phyloP scores from a whole-genome alignment of 1,284 basidiomycete genomes.

The Megacollybia platyphylla region DNA sequence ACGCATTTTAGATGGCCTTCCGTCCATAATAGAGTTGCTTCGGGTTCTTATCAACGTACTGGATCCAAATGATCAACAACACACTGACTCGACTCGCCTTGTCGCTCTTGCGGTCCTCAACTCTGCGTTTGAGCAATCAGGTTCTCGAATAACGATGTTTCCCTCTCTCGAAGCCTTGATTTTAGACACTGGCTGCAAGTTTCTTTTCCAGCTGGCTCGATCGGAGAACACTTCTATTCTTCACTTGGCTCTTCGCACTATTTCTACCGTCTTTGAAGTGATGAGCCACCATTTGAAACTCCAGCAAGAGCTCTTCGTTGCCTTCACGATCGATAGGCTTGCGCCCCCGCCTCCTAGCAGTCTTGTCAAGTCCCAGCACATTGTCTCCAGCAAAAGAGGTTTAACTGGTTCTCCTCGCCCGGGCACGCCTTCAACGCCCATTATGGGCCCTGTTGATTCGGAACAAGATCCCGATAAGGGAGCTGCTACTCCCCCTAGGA shows the following conservation, averaged over 20 bases:
- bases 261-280: constrained; percentile 81
- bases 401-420: constrained; percentile 38
- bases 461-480: constrained; percentile 37
- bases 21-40: constrained; percentile 87
- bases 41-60: constrained; percentile 92
- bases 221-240: constrained; percentile 80
- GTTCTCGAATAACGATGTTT: constrained; percentile 62
- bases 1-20: constrained; percentile 61
- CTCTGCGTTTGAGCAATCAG: constrained; percentile 81
- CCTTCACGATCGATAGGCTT: constrained; percentile 87
- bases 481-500: constrained; percentile 38
- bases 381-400: constrained; percentile 14
- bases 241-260: constrained; percentile 72
- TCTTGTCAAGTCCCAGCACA: constrained; percentile 11
- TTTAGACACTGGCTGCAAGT: constrained; percentile 88
- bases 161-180: constrained; percentile 65
- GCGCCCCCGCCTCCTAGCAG: constrained; percentile 35
- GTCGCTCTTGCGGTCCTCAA: constrained; percentile 85
- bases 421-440: constrained; percentile 40
- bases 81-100: constrained; percentile 92
- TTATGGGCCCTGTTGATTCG: constrained; percentile 26
- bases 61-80: constrained; percentile 88
- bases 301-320: constrained; percentile 93
- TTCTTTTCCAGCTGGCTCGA: constrained; percentile 87
- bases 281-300: constrained; percentile 84